phyloP scores from a whole-genome alignment of 1,139 yeast genomes.

The Starmera stellimalicola region DNA sequence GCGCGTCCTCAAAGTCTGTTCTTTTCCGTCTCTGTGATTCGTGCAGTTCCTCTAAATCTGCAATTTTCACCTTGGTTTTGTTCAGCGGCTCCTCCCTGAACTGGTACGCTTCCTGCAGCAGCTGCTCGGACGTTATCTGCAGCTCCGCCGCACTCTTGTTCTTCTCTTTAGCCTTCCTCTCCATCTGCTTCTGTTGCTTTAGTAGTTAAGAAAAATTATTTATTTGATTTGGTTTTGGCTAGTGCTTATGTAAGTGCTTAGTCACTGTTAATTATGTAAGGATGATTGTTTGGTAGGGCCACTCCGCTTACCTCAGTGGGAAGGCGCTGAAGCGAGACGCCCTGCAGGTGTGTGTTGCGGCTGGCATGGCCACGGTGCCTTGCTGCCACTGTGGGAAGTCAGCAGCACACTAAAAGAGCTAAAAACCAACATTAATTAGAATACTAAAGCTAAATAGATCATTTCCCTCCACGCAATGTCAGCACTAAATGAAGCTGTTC shows the following conservation, averaged over 20 bases:
- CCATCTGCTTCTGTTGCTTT: slow-evolving; percentile 2
- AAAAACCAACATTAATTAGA: no score
- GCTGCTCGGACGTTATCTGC: slow-evolving; percentile 49
- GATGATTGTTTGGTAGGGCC: no score
- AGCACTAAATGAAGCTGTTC: slow-evolving; percentile 81
- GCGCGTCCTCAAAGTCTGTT: slow-evolving; percentile 75
- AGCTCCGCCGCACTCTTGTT: slow-evolving; percentile 37
- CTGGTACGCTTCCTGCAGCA: slow-evolving; percentile 46
- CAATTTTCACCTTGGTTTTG: slow-evolving; percentile 44
- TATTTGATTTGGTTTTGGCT: no score
- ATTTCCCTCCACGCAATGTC: slow-evolving; percentile 89
- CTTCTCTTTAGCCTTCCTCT: slow-evolving; percentile 3
- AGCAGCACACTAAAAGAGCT: no score
- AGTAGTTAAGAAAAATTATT: background rate
- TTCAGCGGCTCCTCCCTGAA: slow-evolving; percentile 31
- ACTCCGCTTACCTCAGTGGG: no score
- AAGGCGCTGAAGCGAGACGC: no score
- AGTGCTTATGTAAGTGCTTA: no score
- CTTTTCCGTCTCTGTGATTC: slow-evolving; percentile 72
- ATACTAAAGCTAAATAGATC: no score
- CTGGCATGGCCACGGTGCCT: no score
- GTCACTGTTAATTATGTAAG: no score
- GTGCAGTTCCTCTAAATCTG: slow-evolving; percentile 71
- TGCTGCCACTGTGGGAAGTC: no score
- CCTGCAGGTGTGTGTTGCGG: no score